These are phyloP conservation scores for Chalaropsis ovoidea DNA, from an alignment of 2,329 filamentous ascomycete genomes.

Conservation along the genomic window DNA sequence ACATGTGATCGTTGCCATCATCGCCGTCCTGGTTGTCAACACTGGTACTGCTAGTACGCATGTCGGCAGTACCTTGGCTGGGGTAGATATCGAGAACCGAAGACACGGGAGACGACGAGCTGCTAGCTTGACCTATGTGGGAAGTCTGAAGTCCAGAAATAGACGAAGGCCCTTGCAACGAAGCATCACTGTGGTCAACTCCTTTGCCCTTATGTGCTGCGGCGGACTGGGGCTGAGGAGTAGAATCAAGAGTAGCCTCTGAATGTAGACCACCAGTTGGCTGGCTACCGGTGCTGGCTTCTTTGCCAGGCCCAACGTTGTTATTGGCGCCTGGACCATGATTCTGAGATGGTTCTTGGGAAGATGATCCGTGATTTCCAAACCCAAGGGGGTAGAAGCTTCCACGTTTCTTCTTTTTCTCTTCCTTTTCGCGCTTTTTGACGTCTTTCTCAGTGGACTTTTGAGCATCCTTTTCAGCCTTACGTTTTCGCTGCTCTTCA, in stretches of 20 bases:
- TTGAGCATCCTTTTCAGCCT: constrained; percentile 66
- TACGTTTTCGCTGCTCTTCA: constrained; percentile 84
- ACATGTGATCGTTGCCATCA: constrained; percentile 62
- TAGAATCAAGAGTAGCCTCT: constrained; percentile 37
- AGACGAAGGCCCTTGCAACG: constrained; percentile 21
- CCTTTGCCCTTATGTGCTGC: constrained; percentile 54
- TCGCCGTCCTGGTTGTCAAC: constrained; percentile 41
- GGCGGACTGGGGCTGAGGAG: constrained; percentile 28
- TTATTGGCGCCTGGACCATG: not conserved
- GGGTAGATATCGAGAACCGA: constrained; percentile 50
- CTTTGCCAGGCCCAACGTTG: constrained; percentile 29
- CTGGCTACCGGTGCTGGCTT: constrained; percentile 38
- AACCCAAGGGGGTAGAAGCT: constrained; percentile 35
- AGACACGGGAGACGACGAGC: constrained; percentile 72
- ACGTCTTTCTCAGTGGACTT: constrained; percentile 69
- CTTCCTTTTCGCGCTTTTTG: constrained; percentile 80
- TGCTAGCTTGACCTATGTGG: constrained; percentile 74
- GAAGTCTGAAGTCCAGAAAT: constrained; percentile 36
- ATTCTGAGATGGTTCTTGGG: not conserved
- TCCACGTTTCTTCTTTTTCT: constrained; percentile 66
- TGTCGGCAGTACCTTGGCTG: constrained; percentile 37
- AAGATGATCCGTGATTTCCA: constrained; percentile 31
- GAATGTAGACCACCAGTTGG: constrained; percentile 45
- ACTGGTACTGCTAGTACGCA: constrained; percentile 47
- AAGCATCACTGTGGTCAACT: constrained; percentile 45